Base-by-base conservation (phyloP, 176 grass and related monocot genomes). In the Thinopyrum elongatum region DNA sequence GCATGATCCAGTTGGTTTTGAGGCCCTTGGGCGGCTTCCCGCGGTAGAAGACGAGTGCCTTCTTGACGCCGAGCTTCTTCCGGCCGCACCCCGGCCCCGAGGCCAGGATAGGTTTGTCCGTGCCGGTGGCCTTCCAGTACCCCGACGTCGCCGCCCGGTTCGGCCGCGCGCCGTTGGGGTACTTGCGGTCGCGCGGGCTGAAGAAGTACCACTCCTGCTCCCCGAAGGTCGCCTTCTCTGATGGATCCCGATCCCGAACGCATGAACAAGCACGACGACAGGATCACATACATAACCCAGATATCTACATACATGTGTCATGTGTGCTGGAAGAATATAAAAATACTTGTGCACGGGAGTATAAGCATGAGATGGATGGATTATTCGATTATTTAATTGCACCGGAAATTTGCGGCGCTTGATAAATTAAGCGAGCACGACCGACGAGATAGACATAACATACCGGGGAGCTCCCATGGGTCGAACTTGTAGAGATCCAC, bases 161-260 rank as follows among this genome's bases (percentile, higher is more conserved):
- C 2, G 93, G 96, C 70, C 96, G 78, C 75, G 92, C 92, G 2
- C 96, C 96, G 77, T 98, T 98, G 0, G 93, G 96, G 76, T 98
- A 98, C 92, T 98, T 98, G 33, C 96, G 90, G 65, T 98, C 96
- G 27, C 93, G 74, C 5, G 96, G 96, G 88, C 96, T 98, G 65
- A 98, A 98, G 86, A 95, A 98, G 87, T 95, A 98, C 96, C 96
- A 98, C 79, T 98, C 96, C 6, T 92, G 86, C 84, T 95, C 92
- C 19, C 96, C 96, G 67, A 95, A 95, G 49, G 36, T 91, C 16
- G 96, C 93, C 70, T 98, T 98, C 16, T 87, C 95, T 98, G 91
- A 55, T 64, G 5, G 23, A 73, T 73, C 49, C 49, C 55, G 9
- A 74, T 15, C 6, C 51, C 25, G 21, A 80, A 44, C 21, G 31